A percentile compares a stretch with the other conserved stretches of the same genome.
Conservation (phyloP, 2,329 filamentous ascomycete genomes). For the Fusarium nelsonii region DNA sequence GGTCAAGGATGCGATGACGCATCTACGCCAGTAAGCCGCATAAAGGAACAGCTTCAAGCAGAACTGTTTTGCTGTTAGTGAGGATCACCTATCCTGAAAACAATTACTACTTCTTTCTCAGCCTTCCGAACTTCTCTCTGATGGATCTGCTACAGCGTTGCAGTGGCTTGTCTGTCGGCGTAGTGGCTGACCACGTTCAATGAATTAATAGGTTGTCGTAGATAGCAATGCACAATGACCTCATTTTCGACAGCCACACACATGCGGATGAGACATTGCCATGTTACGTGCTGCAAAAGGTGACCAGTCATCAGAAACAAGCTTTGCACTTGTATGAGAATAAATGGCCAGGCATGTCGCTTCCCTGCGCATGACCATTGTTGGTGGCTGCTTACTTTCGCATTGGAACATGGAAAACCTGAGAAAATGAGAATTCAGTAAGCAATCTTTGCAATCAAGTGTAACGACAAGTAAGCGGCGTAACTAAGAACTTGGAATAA, state of each 20-base stretch:
- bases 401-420: no score
- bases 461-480: background rate
- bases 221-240: background rate
- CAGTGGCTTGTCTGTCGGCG: background rate
- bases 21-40: background rate
- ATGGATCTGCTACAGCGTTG: background rate
- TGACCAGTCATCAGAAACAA: background rate
- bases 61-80: background rate
- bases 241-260: background rate
- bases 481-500: background rate
- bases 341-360: no score
- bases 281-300: background rate
- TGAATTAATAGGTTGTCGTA: background rate
- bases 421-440: background rate
- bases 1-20: background rate
- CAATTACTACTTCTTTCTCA: background rate
- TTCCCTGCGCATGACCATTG: no score
- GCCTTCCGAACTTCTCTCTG: no score
- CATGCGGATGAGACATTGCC: background rate
- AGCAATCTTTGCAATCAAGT: background rate
- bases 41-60: background rate
- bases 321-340: no score
- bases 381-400: no score
- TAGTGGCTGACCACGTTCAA: background rate
- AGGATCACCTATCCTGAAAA: no score